Conservation (phyloP, 306 rosid species). For the Amphicarpaea edgeworthii region DNA sequence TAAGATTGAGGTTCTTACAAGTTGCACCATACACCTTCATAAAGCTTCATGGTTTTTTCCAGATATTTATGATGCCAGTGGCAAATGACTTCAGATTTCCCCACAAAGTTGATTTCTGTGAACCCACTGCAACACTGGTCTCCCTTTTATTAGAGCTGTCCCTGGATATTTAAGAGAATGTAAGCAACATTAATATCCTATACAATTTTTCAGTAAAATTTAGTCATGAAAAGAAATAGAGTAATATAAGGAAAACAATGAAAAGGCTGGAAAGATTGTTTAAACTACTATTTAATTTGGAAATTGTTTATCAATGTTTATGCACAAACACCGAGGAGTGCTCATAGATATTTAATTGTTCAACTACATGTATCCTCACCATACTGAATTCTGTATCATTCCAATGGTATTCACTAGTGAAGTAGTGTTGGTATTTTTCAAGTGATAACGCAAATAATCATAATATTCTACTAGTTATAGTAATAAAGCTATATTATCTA, state of each 20-base stretch:
- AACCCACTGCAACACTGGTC: conserved; percentile 42
- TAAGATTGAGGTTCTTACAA: conserved; percentile 21
- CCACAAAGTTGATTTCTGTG: conserved; percentile 62
- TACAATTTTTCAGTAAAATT: conserved; percentile 26
- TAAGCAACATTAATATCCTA: conserved; percentile 33
- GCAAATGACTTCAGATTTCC: conserved; percentile 76
- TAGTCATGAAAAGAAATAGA: conserved; percentile 24
- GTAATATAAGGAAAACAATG: not conserved
- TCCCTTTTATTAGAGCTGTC: conserved; percentile 38
- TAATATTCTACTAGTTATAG: conserved; percentile 13
- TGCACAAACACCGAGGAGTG: conserved; percentile 5
- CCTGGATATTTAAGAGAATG: conserved; percentile 48
- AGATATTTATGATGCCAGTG: conserved; percentile 60
- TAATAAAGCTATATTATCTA: not conserved
- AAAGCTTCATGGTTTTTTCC: conserved; percentile 58
- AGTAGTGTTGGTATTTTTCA: conserved; percentile 9
- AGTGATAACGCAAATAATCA: conserved; percentile 21
- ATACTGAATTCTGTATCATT: conserved; percentile 13
- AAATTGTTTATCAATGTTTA: conserved; percentile 6
- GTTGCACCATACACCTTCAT: conserved; percentile 42
- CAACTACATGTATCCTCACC: conserved; percentile 17
- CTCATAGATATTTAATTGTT: conserved; percentile 12
- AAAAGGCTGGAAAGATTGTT: not conserved
- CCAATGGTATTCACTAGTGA: conserved; percentile 17
- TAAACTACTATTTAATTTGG: conserved; percentile 23